phyloP scores from a whole-genome alignment of 129 eudicot species.

The Erigeron canadensis region DNA sequence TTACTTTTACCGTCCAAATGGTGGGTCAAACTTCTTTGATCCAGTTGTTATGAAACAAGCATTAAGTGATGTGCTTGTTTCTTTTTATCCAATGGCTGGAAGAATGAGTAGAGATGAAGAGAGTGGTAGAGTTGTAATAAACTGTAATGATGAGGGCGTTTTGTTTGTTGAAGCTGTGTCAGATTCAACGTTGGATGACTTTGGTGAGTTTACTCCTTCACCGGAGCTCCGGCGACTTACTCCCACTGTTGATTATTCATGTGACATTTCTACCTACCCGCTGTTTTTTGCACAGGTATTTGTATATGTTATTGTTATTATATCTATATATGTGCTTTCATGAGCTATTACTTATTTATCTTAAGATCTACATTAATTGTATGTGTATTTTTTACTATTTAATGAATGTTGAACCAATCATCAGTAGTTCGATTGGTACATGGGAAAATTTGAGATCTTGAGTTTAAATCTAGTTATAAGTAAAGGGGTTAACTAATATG shows the following conservation, averaged over 20 bases:
- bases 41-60: conserved; percentile 37
- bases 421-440: no score
- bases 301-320: neutral
- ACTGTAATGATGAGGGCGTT: conserved; percentile 53
- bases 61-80: conserved; percentile 32
- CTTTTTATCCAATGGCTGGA: conserved; percentile 47
- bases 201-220: conserved; percentile 48
- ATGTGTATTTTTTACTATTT: neutral
- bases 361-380: neutral
- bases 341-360: neutral
- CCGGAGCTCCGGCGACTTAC: conserved; percentile 39
- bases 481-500: no score
- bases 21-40: conserved; percentile 36
- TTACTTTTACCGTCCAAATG: conserved; percentile 50
- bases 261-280: conserved; percentile 44
- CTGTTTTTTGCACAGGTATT: conserved; percentile 48
- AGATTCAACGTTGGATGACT: conserved; percentile 44
- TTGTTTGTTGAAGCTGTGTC: conserved; percentile 56
- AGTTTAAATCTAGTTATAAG: no score
- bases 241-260: conserved; percentile 43
- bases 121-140: conserved; percentile 36
- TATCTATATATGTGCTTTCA: neutral
- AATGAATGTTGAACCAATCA: no score
- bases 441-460: no score
- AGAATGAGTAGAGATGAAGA: conserved; percentile 25